These are phyloP conservation scores for Tetradesmus obliquus DNA, from an alignment of 139 green algal species.

Conservation along the genomic window DNA sequence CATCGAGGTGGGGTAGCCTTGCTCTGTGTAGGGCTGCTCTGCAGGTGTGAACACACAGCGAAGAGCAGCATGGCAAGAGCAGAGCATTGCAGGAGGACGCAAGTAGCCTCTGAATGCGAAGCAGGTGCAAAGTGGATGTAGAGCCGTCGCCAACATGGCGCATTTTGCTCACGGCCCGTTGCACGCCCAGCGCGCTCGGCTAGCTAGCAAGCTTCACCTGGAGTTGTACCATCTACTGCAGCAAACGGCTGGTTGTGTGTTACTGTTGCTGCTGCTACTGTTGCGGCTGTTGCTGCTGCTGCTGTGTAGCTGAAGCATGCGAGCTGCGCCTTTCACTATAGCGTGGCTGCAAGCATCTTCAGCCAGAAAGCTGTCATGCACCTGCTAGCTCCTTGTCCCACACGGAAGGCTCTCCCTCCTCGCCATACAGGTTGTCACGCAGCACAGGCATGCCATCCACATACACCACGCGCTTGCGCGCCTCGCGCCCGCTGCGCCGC, in stretches of 20 bases:
- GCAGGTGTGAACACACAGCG: not conserved
- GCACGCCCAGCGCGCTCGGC: too few relatives aligned
- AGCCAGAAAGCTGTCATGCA: not conserved
- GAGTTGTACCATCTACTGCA: too few relatives aligned
- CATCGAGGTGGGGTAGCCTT: not conserved
- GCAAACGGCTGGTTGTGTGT: too few relatives aligned
- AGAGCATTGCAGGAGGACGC: not conserved
- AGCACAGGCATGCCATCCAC: slow-evolving; percentile 71
- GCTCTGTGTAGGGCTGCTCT: not conserved
- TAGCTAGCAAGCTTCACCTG: too few relatives aligned
- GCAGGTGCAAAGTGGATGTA: too few relatives aligned
- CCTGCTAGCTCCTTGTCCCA: slow-evolving; percentile 59
- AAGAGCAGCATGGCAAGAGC: not conserved
- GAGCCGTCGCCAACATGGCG: too few relatives aligned
- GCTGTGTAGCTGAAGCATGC: too few relatives aligned
- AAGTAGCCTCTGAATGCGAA: too few relatives aligned
- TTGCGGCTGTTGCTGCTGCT: too few relatives aligned
- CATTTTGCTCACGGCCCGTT: too few relatives aligned
- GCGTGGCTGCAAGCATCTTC: not conserved
- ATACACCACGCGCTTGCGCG: slow-evolving; percentile 59
- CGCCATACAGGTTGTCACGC: slow-evolving; percentile 73
- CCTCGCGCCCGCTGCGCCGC: slow-evolving; percentile 42
- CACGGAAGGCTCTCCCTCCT: slow-evolving; percentile 68
- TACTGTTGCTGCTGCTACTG: too few relatives aligned
- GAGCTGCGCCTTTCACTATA: too few relatives aligned